A percentile compares a stretch with the other conserved stretches of the same genome.
These are phyloP conservation scores for Nitzschia inconspicua DNA, from an alignment of 108 stramenopile species.

Conservation along the genomic window DNA sequence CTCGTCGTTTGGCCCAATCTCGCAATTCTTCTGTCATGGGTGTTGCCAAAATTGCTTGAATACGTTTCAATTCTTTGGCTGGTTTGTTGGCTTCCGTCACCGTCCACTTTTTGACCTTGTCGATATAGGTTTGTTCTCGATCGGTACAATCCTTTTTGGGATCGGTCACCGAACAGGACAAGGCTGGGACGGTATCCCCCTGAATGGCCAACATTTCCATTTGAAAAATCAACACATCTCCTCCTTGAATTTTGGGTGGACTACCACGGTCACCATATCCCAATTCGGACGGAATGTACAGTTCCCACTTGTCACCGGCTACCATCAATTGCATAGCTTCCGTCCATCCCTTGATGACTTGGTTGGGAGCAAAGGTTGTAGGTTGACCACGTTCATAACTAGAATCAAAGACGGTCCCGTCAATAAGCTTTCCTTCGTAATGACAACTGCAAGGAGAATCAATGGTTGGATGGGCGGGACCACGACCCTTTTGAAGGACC, in stretches of 20 bases:
- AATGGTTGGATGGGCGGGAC: conserved; percentile 59
- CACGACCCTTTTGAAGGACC: conserved; percentile 62
- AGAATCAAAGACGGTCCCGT: conserved; percentile 88
- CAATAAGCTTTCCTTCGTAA: conserved; percentile 86
- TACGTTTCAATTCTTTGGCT: conserved; percentile 42
- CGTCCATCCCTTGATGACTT: conserved; percentile 83
- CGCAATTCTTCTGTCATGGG: conserved; percentile 34
- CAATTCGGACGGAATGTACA: conserved; percentile 90
- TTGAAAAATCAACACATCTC: conserved; percentile 80
- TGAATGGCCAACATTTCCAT: conserved; percentile 88
- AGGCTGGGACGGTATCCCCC: conserved; percentile 33
- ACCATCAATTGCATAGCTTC: conserved; percentile 92
- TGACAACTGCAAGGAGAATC: conserved; percentile 80
- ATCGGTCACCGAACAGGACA: conserved; percentile 3
- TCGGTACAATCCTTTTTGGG: conserved; percentile 52
- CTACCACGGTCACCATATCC: conserved; percentile 89
- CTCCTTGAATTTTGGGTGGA: conserved; percentile 66
- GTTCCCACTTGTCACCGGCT: conserved; percentile 89
- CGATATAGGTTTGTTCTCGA: conserved; percentile 58
- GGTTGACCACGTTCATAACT: conserved; percentile 83
- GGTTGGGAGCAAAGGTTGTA: conserved; percentile 85
- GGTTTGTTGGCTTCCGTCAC: conserved; percentile 27
- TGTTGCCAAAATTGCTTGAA: conserved; percentile 35
- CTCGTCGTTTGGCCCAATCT: conserved; percentile 29
- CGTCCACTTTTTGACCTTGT: conserved; percentile 46